These are phyloP conservation scores for Ustilago xerochloae DNA, from an alignment of 1,284 basidiomycete genomes.

Conservation along the genomic window DNA sequence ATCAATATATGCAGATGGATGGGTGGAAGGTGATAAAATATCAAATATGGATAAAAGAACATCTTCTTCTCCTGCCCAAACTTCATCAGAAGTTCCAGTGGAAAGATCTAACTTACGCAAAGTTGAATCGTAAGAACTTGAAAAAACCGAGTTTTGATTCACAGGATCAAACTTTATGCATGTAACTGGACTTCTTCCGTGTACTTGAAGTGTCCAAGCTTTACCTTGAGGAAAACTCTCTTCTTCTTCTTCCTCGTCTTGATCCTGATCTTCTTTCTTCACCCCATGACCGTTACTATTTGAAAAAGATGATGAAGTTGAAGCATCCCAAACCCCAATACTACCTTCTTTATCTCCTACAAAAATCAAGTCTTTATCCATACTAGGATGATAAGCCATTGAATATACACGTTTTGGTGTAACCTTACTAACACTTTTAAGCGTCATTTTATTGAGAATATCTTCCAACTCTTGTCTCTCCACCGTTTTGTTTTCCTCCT, in stretches of 20 bases:
- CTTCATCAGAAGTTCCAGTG: constrained; percentile 37
- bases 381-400: constrained; percentile 60
- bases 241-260: constrained; percentile 33
- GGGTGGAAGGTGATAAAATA: constrained; percentile 54
- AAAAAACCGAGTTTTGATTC: constrained; percentile 50
- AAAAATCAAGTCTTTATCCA: constrained; percentile 62
- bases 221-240: constrained; percentile 33
- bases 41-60: constrained; percentile 64
- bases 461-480: constrained; percentile 43
- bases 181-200: constrained; percentile 59
- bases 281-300: not conserved
- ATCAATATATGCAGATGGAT: constrained; percentile 45
- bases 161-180: constrained; percentile 64
- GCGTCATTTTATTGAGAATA: constrained; percentile 56
- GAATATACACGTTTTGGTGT: constrained; percentile 57
- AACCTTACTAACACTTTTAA: constrained; percentile 55
- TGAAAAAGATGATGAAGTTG: constrained; percentile 5
- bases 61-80: constrained; percentile 56
- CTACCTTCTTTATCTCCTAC: constrained; percentile 64
- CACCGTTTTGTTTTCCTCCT: not conserved
- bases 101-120: constrained; percentile 57
- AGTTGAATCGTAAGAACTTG: constrained; percentile 62
- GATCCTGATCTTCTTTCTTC: constrained; percentile 27
- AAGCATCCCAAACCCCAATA: constrained; percentile 64
- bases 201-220: constrained; percentile 57